phyloP scores from a whole-genome alignment of 495 filamentous ascomycete genomes.

The Aspergillus indologenus region DNA sequence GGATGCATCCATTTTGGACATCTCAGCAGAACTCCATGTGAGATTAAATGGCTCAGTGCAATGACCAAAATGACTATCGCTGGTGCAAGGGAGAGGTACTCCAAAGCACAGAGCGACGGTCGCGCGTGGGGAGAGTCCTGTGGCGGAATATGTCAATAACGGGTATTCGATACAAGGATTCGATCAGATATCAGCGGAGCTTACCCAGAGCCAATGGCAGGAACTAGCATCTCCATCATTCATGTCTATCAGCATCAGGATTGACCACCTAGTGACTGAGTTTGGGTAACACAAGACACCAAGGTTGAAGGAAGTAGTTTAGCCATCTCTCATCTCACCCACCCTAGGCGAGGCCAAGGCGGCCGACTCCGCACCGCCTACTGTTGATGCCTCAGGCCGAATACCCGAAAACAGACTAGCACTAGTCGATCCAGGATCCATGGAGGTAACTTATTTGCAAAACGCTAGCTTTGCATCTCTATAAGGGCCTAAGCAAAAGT shows the following conservation, averaged over 20 bases:
- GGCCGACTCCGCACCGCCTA: slow-evolving; percentile 1
- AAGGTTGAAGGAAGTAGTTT: not conserved
- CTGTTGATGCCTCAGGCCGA: not conserved
- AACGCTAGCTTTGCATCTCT: no score
- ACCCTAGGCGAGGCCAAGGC: not conserved
- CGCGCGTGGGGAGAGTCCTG: slow-evolving; percentile 51
- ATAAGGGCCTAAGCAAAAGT: no score
- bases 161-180: not conserved
- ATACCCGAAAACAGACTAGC: not conserved
- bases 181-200: no score
- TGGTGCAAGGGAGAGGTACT: slow-evolving; percentile 46
- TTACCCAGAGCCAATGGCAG: slow-evolving; percentile 23
- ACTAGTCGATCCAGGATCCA: not conserved
- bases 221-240: slow-evolving; percentile 6
- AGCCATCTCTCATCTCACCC: not conserved
- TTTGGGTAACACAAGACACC: slow-evolving; percentile 27
- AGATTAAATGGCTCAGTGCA: slow-evolving; percentile 34
- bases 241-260: slow-evolving; percentile 11
- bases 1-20: slow-evolving; percentile 49
- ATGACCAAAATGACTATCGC: slow-evolving; percentile 40
- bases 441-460: no score
- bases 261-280: not conserved
- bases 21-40: slow-evolving; percentile 23
- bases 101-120: slow-evolving; percentile 46
- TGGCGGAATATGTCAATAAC: not conserved